Base-by-base conservation (phyloP, 768 basidiomycete genomes). In the Termitomyces sp. region DNA sequence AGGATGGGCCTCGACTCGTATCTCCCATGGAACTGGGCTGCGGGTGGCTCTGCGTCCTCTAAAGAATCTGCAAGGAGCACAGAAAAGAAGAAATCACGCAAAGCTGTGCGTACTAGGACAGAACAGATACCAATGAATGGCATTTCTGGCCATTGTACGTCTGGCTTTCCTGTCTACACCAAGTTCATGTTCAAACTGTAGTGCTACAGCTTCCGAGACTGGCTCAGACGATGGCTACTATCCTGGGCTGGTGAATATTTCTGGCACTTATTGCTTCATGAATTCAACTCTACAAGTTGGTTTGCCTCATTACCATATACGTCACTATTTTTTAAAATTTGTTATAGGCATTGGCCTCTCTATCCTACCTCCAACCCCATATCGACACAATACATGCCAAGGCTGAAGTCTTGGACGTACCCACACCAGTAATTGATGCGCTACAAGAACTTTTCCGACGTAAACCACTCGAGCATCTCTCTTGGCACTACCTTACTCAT, bases 201-300 rank as follows among this genome's bases (percentile, higher is more conserved):
- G 5, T 12, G 39, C 39, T 20, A 30, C 30, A 54, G 53, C 37
- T 33, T 34, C 24, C 9, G 20, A 50, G 22, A 64, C 58, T 16
- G 54, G 53, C 47, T 61, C 71, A n/a, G 72, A 75, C 30, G 73
- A 79, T 16, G 78, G 80, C 22, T 81, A 86, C 66, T 97, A 92
- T 71, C 90, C 95, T 2, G 95, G 95, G 0, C 87, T 98, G 52
- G 90, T 97, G 68, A 98, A 98, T 67, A 88, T 95, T 39, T 95
- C 94, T 9, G 95, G 95, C 12, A 96, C 94, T 54, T 91, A 96
- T 63, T 98, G 96, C 69, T 98, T 97, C 77, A 91, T 98, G 87
- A 96, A 98, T 70, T 95, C 96, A 13, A 94, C 94, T 3, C 76
- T 98, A 11, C 96, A 98, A 83, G 92, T 83, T 31, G 37, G 64